phyloP scores from a whole-genome alignment of 2,329 filamentous ascomycete species.

The Verticillium nonalfalfae region DNA sequence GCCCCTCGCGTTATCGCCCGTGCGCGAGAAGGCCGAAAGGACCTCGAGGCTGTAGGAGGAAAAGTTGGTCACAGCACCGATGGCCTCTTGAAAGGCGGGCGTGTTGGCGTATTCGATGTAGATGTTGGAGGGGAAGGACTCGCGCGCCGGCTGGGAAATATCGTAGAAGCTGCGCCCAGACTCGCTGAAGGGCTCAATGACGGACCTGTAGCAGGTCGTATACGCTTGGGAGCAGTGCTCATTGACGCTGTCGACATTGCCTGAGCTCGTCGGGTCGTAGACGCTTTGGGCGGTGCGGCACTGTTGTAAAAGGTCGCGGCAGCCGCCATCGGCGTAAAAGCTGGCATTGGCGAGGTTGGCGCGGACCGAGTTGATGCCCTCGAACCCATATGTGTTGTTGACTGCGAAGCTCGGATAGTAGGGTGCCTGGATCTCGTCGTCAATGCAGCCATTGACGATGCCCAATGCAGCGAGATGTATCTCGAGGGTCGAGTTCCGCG shows the following conservation, averaged over 20 bases:
- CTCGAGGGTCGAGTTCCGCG: constrained; percentile 45
- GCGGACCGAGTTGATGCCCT: constrained; percentile 5
- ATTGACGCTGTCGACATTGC: constrained; percentile 5
- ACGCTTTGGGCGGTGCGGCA: constrained; percentile 9
- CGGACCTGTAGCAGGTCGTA: constrained; percentile 40
- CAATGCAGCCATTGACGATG: constrained; percentile 67
- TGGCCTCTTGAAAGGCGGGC: constrained; percentile 42
- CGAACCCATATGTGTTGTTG: constrained; percentile 60
- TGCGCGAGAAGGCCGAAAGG: constrained; percentile 36
- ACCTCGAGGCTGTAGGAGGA: constrained; percentile 43
- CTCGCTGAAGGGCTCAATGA: constrained; percentile 50
- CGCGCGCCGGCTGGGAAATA: constrained; percentile 45
- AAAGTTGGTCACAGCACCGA: constrained; percentile 55
- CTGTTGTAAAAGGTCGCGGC: constrained; percentile 8
- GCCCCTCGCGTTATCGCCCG: constrained; percentile 57
- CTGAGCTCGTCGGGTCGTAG: constrained; percentile 9
- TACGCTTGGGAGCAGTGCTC: constrained; percentile 7
- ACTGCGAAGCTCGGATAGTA: constrained; percentile 51
- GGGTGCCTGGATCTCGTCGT: constrained; percentile 54
- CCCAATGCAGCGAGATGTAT: constrained; percentile 58
- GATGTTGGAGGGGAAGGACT: constrained; percentile 58
- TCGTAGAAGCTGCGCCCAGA: constrained; percentile 55
- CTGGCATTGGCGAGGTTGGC: constrained; percentile 9
- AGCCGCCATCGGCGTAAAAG: constrained; percentile 8
- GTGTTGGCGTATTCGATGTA: constrained; percentile 62